Percentiles rank a stretch among this genome's conserved stretches.
phyloP scores from a whole-genome alignment of 2,329 filamentous ascomycete species.

The Acrocalymma vagum region DNA sequence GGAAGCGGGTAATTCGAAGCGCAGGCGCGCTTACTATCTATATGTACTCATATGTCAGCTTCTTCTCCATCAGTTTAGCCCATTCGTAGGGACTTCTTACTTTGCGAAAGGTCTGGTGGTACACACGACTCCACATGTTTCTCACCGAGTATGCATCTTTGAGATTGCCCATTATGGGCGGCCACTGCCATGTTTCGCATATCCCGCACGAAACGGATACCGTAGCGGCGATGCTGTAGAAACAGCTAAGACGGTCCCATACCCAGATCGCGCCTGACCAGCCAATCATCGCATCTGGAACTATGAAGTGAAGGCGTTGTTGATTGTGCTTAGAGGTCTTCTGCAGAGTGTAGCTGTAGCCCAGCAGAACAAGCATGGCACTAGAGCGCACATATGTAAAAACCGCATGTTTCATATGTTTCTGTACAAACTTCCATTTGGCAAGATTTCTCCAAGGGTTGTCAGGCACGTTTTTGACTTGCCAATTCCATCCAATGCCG shows the following conservation, averaged over 20 bases:
- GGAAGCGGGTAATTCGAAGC: constrained; percentile 2
- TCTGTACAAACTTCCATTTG: constrained; percentile 3
- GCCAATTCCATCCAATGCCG: constrained; percentile 13
- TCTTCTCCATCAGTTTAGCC: neutral
- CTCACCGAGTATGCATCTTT: constrained; percentile 9
- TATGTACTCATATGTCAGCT: neutral
- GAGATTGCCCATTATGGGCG: constrained; percentile 2
- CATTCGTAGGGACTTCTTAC: neutral
- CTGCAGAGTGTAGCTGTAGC: neutral
- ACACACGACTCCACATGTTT: constrained; percentile 11
- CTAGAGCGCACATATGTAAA: constrained; percentile 1
- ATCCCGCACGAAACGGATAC: constrained; percentile 6
- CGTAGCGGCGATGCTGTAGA: constrained; percentile 5
- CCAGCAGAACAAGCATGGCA: constrained; percentile 2
- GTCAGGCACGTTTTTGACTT: constrained; percentile 6
- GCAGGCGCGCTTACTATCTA: constrained; percentile 12
- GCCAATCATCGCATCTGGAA: constrained; percentile 4
- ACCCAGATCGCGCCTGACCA: constrained; percentile 10
- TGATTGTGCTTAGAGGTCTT: neutral
- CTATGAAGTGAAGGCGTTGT: neutral
- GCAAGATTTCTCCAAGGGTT: neutral
- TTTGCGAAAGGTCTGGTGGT: constrained; percentile 13
- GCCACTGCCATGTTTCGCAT: constrained; percentile 13
- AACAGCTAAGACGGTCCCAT: constrained; percentile 2
- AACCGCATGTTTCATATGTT: neutral